Base-by-base conservation (phyloP, 371 early-diverging fungal genomes). In the Circinella umbellata region DNA sequence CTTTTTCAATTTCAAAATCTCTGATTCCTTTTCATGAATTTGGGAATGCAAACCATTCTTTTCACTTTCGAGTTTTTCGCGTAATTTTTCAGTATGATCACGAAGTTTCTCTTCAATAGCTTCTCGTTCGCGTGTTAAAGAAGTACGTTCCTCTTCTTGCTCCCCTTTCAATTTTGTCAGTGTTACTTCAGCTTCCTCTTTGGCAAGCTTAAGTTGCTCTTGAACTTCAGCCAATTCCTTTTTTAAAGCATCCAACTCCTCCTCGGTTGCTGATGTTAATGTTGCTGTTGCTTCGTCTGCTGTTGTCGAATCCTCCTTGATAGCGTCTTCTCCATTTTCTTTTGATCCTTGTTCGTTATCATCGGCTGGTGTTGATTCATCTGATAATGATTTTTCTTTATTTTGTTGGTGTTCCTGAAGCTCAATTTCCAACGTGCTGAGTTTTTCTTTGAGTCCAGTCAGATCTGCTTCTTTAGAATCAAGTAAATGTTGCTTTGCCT, bases 51-150 rank as follows among this genome's bases (percentile, higher is more conserved):
- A 39, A 5, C 64, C 67, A 18, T 71, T 71, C 54, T 75, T 71
- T 27, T 75, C 75, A 42, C 71, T 66, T 48, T 72, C 66, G 3
- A 68, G 64, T 42, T 78, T 70, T 61, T 74, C 76, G 13, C 76
- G 71, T 15, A 80, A 63, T 39, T 63, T 66, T 49, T 74, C 74
- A 18, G 66, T 68, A 18, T 74, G 62, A 15, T 74, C 71, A 13
- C 69, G 67, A 62, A 64, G 42, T 10, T 67, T 49, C 18, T 74
- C 71, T 39, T 70, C 66, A 3, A 53, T 36, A 6, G 42, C 68
- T 59, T 70, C 70, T 6, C 47, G 64, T 46, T 63, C 68, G 15
- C 63, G 70, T 15, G 55, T 54, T 27, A 70, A 38, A 18, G 62
- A 39, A 20, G 61, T 49, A 57, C 64, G 67, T 54, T 69, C 74